Conservation (phyloP, 805 yeast species). For the Suhomyces vadensis region DNA sequence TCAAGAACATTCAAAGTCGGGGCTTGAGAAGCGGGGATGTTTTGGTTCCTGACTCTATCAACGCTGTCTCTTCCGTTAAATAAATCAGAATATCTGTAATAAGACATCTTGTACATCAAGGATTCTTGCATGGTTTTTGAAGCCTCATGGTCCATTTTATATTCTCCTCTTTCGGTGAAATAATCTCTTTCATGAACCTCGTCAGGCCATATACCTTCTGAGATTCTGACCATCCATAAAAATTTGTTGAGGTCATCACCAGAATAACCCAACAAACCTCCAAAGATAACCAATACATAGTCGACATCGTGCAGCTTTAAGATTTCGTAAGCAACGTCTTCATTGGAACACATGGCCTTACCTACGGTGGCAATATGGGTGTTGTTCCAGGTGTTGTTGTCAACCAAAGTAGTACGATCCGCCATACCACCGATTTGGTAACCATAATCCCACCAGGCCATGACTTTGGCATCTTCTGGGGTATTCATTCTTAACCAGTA, state of each 20-base stretch:
- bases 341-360: constrained; percentile 91
- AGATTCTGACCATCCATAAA: constrained; percentile 97
- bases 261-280: constrained; percentile 88
- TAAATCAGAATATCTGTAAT: constrained; percentile 78
- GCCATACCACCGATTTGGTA: constrained; percentile 99
- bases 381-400: constrained; percentile 98
- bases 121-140: constrained; percentile 84
- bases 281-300: constrained; percentile 89
- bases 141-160: constrained; percentile 80
- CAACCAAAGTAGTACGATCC: constrained; percentile 96
- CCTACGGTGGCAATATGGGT: constrained; percentile 99
- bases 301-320: constrained; percentile 92
- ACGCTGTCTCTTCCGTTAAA: constrained; percentile 60
- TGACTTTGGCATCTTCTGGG: constrained; percentile 89
- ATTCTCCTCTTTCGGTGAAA: constrained; percentile 86
- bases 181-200: constrained; percentile 83
- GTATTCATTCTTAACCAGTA: constrained; percentile 99
- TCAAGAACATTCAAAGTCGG: constrained; percentile 72
- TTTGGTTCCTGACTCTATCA: constrained; percentile 90
- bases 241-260: constrained; percentile 97
- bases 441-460: constrained; percentile 99
- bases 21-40: constrained; percentile 52
- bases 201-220: constrained; percentile 99
- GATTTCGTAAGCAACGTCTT: constrained; percentile 85
- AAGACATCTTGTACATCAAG: constrained; percentile 92